phyloP scores from a whole-genome alignment of 208 protist genomes.

The Crithidia fasciculata region DNA sequence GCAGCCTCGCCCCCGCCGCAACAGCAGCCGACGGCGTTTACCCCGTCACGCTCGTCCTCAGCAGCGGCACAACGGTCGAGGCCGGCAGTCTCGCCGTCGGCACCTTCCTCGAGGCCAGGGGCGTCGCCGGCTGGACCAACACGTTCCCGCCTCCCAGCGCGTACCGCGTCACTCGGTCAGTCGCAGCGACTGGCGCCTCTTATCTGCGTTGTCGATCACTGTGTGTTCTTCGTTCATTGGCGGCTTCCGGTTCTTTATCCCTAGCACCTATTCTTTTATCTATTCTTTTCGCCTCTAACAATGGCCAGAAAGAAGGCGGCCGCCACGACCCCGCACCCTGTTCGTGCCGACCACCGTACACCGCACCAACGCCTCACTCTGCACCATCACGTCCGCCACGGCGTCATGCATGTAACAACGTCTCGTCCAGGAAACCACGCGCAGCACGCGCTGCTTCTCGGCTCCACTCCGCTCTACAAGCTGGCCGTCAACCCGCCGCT shows the following conservation, averaged over 20 bases:
- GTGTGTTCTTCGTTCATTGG: too few relatives aligned
- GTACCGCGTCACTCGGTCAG: too few relatives aligned
- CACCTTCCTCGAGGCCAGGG: too few relatives aligned
- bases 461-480: conserved; percentile 21
- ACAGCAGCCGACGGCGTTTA: neutral
- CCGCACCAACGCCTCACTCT: conserved; percentile 31
- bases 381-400: conserved; percentile 29
- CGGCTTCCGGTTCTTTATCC: too few relatives aligned
- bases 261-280: too few relatives aligned
- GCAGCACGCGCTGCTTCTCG: conserved; percentile 28
- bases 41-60: too few relatives aligned
- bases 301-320: conserved; percentile 11
- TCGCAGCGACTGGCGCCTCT: too few relatives aligned
- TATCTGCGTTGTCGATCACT: too few relatives aligned
- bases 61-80: too few relatives aligned
- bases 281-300: too few relatives aligned
- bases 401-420: conserved; percentile 42
- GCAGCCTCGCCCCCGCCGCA: conserved; percentile 7
- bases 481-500: conserved; percentile 38
- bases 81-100: too few relatives aligned
- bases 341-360: conserved; percentile 10
- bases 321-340: conserved; percentile 5
- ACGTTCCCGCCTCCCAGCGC: too few relatives aligned
- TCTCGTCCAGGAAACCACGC: conserved; percentile 34
- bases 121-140: conserved; percentile 22